Evolutionary conservation across 768 basidiomycete genomes (phyloP).

Genomic region (Boletus rubescentipes): DNA sequence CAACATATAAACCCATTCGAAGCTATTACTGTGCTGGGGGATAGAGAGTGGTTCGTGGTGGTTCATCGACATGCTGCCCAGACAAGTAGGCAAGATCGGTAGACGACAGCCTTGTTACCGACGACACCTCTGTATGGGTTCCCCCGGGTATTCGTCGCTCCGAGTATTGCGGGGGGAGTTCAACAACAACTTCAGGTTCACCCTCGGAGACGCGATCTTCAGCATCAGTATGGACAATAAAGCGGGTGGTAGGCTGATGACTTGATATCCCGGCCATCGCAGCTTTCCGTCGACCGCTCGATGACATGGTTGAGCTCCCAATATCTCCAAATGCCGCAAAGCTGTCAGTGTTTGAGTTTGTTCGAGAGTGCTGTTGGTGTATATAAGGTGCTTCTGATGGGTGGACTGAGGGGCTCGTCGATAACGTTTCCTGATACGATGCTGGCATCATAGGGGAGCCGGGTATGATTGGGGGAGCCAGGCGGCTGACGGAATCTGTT

Average conservation of each 20-base stretch:
- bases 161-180: constrained; percentile 75
- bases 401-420: constrained; percentile 4
- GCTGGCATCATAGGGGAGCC: not conserved
- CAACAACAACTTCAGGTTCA: constrained; percentile 60
- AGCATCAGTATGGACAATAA: constrained; percentile 67
- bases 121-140: constrained; percentile 8
- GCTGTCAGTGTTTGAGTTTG: constrained; percentile 22
- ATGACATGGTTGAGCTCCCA: constrained; percentile 27
- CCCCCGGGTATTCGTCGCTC: constrained; percentile 41
- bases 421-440: constrained; percentile 6
- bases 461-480: constrained; percentile 13
- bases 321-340: constrained; percentile 20
- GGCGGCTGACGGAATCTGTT: constrained; percentile 16
- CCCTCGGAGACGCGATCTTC: constrained; percentile 52
- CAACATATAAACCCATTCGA: not conserved
- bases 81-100: constrained; percentile 13
- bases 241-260: constrained; percentile 48
- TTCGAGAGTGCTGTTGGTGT: constrained; percentile 15
- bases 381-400: constrained; percentile 7
- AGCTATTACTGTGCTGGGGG: constrained; percentile 12
- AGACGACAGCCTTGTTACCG: constrained; percentile 2
- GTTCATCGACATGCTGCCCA: constrained; percentile 6
- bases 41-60: not conserved
- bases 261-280: constrained; percentile 46
- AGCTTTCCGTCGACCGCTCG: constrained; percentile 52